These are phyloP conservation scores for Aristolochia fimbriata DNA, from an alignment of 164 flowering plant species.

Conservation along the genomic window DNA sequence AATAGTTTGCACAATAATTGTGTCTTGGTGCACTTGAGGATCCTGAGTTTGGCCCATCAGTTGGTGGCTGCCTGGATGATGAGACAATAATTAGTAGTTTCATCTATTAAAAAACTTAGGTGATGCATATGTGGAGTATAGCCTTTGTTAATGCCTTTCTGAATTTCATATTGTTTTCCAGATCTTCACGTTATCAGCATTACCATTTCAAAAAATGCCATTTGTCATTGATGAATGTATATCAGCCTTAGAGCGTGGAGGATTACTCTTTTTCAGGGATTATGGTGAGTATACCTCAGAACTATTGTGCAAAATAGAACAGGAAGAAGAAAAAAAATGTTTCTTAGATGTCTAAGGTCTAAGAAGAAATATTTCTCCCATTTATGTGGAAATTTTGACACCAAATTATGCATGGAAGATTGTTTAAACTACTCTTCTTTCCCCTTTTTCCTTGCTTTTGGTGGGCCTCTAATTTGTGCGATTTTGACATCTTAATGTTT, in stretches of 20 bases:
- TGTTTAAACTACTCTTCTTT: background rate
- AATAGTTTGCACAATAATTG: too few relatives aligned
- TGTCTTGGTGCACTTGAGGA: too few relatives aligned
- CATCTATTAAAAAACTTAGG: too few relatives aligned
- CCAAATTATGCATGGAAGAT: background rate
- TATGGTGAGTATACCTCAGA: slow-evolving; percentile 46
- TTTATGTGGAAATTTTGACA: background rate
- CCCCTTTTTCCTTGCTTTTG: background rate
- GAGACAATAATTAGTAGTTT: too few relatives aligned
- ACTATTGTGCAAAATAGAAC: background rate
- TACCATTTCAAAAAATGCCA: slow-evolving; percentile 53
- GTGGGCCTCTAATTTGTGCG: background rate
- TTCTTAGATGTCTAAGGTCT: background rate
- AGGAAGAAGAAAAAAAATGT: background rate
- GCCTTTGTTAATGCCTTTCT: background rate
- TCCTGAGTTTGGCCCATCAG: too few relatives aligned
- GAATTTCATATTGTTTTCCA: slow-evolving; percentile 14
- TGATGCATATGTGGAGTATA: background rate
- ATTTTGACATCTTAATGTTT: too few relatives aligned
- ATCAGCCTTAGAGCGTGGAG: slow-evolving; percentile 69
- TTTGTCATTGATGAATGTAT: slow-evolving; percentile 51
- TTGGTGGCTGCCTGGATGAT: too few relatives aligned
- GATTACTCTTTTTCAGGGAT: slow-evolving; percentile 68
- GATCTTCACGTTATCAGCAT: slow-evolving; percentile 84
- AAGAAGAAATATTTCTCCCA: background rate